Percentiles rank a stretch among this genome's conserved stretches.
phyloP scores from a whole-genome alignment of 1,139 yeast genomes.

The Geotrichum citri-aurantii region DNA sequence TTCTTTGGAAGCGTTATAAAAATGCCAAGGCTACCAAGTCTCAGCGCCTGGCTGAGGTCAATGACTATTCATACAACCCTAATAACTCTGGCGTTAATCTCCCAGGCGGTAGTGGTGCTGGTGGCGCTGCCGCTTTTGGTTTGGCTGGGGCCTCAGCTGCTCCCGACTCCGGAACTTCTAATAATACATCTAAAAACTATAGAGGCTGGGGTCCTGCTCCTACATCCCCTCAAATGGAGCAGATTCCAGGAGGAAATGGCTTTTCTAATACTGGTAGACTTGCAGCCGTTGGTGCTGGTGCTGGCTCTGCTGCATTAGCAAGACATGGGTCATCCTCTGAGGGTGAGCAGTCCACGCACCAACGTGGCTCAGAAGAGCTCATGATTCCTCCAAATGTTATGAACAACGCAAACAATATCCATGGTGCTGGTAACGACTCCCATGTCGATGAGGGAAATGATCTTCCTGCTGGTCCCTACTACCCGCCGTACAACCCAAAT shows the following conservation, averaged over 20 bases:
- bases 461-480: neutral
- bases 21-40: constrained; percentile 12
- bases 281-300: constrained; percentile 2
- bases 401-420: neutral
- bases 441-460: constrained; percentile 1
- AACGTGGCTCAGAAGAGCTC: constrained; percentile 5
- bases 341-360: neutral
- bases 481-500: neutral
- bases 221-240: constrained; percentile 16
- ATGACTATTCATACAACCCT: constrained; percentile 18
- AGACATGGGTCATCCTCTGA: constrained; percentile 1
- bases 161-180: neutral
- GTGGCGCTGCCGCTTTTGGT: neutral
- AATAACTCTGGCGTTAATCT: constrained; percentile 1
- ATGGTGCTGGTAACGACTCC: constrained; percentile 2
- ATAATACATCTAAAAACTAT: constrained; percentile 10
- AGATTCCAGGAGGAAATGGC: constrained; percentile 2
- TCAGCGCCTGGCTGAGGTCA: constrained; percentile 19
- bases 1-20: constrained; percentile 15
- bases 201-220: constrained; percentile 21
- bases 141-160: constrained; percentile 3
- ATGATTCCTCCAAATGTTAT: neutral
- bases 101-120: neutral
- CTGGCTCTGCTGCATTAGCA: constrained; percentile 4
- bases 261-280: neutral